Percentiles rank a stretch among this genome's conserved stretches.
Evolutionary conservation across 768 basidiomycete species (phyloP).

Genomic region (Phlebiopsis flavidoalba): DNA sequence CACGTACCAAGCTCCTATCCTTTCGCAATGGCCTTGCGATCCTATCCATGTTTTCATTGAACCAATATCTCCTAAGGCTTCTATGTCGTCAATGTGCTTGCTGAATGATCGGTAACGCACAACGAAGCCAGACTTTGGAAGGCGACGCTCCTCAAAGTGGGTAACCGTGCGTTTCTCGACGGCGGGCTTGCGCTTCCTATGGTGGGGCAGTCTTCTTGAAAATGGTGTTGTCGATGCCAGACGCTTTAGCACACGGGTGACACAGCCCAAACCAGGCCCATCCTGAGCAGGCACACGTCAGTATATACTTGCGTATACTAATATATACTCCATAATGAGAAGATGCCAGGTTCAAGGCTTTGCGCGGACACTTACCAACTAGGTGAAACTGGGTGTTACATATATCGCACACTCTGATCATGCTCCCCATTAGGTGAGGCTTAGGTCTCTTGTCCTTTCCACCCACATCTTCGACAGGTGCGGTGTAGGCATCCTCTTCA

Average conservation of each 20-base stretch:
- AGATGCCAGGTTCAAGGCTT: no score
- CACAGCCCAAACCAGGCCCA: slow-evolving; percentile 79
- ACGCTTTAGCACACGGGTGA: slow-evolving; percentile 73
- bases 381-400: slow-evolving; percentile 87
- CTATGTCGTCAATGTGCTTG: slow-evolving; percentile 83
- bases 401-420: slow-evolving; percentile 72
- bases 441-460: slow-evolving; percentile 36
- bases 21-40: slow-evolving; percentile 83
- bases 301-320: no score
- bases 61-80: slow-evolving; percentile 85
- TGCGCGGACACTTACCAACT: slow-evolving; percentile 72
- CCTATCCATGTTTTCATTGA: slow-evolving; percentile 75
- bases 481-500: slow-evolving; percentile 66
- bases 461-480: slow-evolving; percentile 49
- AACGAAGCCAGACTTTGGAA: slow-evolving; percentile 55
- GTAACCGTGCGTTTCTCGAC: slow-evolving; percentile 65
- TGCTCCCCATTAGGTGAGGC: slow-evolving; percentile 75
- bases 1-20: slow-evolving; percentile 74
- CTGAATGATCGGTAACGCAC: slow-evolving; percentile 41
- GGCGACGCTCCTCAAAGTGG: slow-evolving; percentile 62
- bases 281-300: slow-evolving; percentile 50
- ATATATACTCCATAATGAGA: no score
- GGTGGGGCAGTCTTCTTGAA: slow-evolving; percentile 71
- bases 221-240: slow-evolving; percentile 78
- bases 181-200: slow-evolving; percentile 56